Evolutionary conservation across 768 basidiomycete genomes (phyloP).

Genomic region (Termitomyces heimii): DNA sequence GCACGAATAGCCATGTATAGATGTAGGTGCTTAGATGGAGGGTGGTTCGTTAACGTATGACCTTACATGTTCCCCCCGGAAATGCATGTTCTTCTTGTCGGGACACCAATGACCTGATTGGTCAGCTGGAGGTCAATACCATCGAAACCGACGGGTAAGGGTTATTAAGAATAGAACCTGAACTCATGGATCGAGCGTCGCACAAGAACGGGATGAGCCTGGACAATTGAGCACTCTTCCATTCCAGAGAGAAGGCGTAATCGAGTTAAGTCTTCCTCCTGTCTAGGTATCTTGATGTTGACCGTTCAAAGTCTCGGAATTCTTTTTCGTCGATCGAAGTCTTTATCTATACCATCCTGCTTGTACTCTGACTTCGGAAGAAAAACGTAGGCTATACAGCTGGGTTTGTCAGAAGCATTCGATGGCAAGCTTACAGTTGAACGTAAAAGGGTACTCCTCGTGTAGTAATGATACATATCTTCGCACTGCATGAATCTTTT

Average conservation of each 20-base stretch:
- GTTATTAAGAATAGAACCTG: neutral
- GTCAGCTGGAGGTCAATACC: neutral
- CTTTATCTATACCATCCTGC: neutral
- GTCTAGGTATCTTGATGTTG: neutral
- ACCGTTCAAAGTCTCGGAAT: neutral
- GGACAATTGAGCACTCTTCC: neutral
- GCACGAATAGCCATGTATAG: neutral
- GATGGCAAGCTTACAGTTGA: neutral
- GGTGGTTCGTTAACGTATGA: neutral
- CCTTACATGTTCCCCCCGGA: neutral
- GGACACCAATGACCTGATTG: neutral
- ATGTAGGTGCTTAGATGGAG: neutral
- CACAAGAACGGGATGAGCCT: neutral
- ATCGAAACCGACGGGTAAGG: neutral
- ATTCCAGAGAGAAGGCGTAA: neutral
- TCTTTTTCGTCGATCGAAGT: neutral
- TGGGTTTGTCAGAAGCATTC: neutral
- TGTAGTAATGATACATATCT: neutral
- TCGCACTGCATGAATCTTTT: neutral
- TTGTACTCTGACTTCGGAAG: neutral
- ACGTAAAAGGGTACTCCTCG: neutral
- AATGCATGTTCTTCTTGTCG: neutral
- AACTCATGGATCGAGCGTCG: neutral
- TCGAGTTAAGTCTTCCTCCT: neutral
- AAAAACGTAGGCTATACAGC: neutral